Conservation (phyloP, 108 stramenopile species). For the Cylindrotheca fusiformis region DNA sequence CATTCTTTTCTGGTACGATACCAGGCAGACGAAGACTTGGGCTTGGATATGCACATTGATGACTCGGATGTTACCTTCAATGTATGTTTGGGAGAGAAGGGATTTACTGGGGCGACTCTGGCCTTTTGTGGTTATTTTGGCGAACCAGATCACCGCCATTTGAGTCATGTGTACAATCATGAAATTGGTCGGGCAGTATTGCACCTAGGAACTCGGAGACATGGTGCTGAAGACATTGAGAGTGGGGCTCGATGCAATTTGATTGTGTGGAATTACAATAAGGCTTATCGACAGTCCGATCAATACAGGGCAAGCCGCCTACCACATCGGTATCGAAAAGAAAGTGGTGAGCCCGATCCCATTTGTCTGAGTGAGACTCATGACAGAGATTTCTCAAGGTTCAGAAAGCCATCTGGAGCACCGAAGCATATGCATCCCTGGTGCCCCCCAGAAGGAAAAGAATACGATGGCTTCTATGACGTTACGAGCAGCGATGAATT, state of each 20-base stretch:
- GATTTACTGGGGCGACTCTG: conserved; percentile 36
- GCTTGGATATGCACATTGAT: conserved; percentile 48
- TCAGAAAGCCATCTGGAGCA: too few relatives aligned
- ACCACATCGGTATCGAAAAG: too few relatives aligned
- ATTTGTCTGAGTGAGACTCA: too few relatives aligned
- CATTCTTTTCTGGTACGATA: conserved; percentile 45
- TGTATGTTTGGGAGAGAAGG: conserved; percentile 35
- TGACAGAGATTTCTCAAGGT: too few relatives aligned
- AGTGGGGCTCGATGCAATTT: conserved; percentile 31
- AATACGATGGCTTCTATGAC: too few relatives aligned
- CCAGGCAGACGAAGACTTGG: conserved; percentile 27
- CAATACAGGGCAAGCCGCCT: too few relatives aligned
- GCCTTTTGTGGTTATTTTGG: conserved; percentile 43
- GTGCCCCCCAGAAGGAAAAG: too few relatives aligned
- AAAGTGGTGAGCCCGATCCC: too few relatives aligned
- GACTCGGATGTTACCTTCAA: conserved; percentile 49
- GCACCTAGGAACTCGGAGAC: conserved; percentile 38
- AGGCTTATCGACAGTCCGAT: background rate
- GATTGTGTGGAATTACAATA: conserved; percentile 44
- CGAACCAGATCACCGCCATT: conserved; percentile 27
- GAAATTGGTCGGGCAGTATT: conserved; percentile 31
- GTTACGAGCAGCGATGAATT: too few relatives aligned
- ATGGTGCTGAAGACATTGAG: conserved; percentile 47
- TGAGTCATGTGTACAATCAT: conserved; percentile 26
- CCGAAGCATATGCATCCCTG: too few relatives aligned